Base-by-base conservation (phyloP, 768 basidiomycete genomes). In the Mrakia hoshinonis region DNA sequence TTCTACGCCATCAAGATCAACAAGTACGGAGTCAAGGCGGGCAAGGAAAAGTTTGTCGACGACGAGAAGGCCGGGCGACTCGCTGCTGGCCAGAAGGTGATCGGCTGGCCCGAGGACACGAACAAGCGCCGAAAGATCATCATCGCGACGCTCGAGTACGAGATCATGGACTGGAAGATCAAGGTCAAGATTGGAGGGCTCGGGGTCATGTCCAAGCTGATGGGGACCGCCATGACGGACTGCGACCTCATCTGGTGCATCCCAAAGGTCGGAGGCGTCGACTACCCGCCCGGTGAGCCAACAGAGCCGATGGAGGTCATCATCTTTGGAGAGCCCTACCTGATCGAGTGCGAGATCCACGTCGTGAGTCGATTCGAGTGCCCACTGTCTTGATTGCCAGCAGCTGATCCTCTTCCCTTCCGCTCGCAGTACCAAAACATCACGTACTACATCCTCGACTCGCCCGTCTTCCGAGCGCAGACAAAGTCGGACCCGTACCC, bases 1-100 rank as follows among this genome's bases (percentile, higher is more conserved):
- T 96, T 96, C 85, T 96, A 96, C 76, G 91, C 92, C 47, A 95
- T 96, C 82, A 92, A 86, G 78, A 88, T 92, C 83, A 96, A 96
- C 80, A 87, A 87, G 72, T 73, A 73, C 55, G 72, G 72, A 51
- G 72, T 73, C 67, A 68, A 68, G 52, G 72, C 67, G 20, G 34
- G 60, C 18, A 67, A 73, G 52, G 67, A 61, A 29, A 22, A 43
- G n/a, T 61, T 63, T 48, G 47, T 62, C 29, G 61, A 68, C 62
- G 46, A 22, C 26, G 67, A 73, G 62, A 73, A 73, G 52, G 72
- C 58, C 52, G 67, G 38, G 11, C 47, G 67, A 5, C 72, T 73
- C 38, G 72, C 72, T 22, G 60, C 67, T 0, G 72, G 72, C 5
- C 72, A 73, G 61, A 89, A 92, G 60, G 83, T 92, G 73, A 92